A percentile compares a stretch with the other conserved stretches of the same genome.
Evolutionary conservation across 768 basidiomycete species (phyloP).

Genomic region (Scleroderma bovista): DNA sequence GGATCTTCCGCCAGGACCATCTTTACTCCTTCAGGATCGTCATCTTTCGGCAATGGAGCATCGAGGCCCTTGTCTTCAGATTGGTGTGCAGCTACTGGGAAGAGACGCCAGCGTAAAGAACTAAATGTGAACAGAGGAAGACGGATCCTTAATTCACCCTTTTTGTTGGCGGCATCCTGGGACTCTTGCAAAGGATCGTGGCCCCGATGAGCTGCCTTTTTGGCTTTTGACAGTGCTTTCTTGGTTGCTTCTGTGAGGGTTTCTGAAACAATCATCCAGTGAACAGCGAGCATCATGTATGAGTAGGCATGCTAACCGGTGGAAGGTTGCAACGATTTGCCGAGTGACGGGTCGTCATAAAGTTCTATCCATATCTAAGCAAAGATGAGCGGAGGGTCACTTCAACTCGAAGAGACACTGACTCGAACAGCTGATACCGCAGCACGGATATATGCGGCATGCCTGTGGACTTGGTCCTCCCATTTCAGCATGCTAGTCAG

Average conservation of each 20-base stretch:
- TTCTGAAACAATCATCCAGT: conserved; percentile 10
- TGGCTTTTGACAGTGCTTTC: conserved; percentile 83
- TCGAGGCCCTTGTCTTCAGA: conserved; percentile 71
- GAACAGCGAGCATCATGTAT: conserved; percentile 31
- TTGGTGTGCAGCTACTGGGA: conserved; percentile 15
- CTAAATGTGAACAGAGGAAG: conserved; percentile 5
- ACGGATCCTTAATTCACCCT: conserved; percentile 41
- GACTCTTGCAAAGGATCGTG: conserved; percentile 34
- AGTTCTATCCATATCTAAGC: conserved; percentile 67
- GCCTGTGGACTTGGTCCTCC: conserved; percentile 75
- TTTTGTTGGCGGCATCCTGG: conserved; percentile 48
- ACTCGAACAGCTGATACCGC: conserved; percentile 71
- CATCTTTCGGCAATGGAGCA: conserved; percentile 52
- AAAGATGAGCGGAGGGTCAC: conserved; percentile 7
- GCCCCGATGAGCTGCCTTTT: conserved; percentile 64
- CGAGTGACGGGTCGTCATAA: conserved; percentile 65
- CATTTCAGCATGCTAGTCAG: conserved; percentile 63
- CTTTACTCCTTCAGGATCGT: conserved; percentile 79
- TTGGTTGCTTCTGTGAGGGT: conserved; percentile 40
- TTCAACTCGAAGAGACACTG: conserved; percentile 11
- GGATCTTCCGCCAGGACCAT: conserved; percentile 57
- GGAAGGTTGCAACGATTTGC: conserved; percentile 30
- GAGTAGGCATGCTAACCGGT: conserved; percentile 25
- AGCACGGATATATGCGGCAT: conserved; percentile 70
- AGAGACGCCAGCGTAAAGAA: conserved; percentile 6